These are phyloP conservation scores for Candida yuanshanica DNA, from an alignment of 805 yeast genomes.

Conservation along the genomic window DNA sequence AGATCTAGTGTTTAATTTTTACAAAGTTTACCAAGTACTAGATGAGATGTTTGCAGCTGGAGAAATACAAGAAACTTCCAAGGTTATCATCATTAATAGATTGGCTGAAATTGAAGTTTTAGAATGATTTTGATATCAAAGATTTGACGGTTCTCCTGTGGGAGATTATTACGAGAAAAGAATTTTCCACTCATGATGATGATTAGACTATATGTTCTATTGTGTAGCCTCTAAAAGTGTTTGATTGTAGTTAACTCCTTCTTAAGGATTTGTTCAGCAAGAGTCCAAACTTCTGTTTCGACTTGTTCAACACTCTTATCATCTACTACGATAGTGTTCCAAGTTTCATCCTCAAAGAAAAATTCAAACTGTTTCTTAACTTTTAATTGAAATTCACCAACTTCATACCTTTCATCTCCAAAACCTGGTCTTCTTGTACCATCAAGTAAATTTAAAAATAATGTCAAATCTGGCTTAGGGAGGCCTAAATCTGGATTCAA, in stretches of 20 bases:
- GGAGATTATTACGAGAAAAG: no score
- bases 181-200: no score
- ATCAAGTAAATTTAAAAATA: constrained; percentile 64
- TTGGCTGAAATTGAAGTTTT: constrained; percentile 58
- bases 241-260: constrained; percentile 6
- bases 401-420: constrained; percentile 94
- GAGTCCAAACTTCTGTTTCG: constrained; percentile 36
- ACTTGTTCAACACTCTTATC: constrained; percentile 54
- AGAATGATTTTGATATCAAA: no score
- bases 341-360: constrained; percentile 33
- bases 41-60: constrained; percentile 91
- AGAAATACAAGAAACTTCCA: constrained; percentile 82
- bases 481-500: constrained; percentile 74
- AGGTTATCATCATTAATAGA: constrained; percentile 57
- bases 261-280: constrained; percentile 15
- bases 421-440: constrained; percentile 60
- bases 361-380: constrained; percentile 58
- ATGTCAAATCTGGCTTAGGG: constrained; percentile 77
- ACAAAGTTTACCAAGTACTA: constrained; percentile 71
- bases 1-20: constrained; percentile 88
- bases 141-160: no score
- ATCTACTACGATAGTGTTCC: constrained; percentile 56
- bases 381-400: constrained; percentile 59
- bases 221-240: constrained; percentile 2
- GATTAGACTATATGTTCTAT: no score